Evolutionary conservation across 371 early-diverging fungal species (phyloP).

Genomic region (Mitosporidium daphniae): DNA sequence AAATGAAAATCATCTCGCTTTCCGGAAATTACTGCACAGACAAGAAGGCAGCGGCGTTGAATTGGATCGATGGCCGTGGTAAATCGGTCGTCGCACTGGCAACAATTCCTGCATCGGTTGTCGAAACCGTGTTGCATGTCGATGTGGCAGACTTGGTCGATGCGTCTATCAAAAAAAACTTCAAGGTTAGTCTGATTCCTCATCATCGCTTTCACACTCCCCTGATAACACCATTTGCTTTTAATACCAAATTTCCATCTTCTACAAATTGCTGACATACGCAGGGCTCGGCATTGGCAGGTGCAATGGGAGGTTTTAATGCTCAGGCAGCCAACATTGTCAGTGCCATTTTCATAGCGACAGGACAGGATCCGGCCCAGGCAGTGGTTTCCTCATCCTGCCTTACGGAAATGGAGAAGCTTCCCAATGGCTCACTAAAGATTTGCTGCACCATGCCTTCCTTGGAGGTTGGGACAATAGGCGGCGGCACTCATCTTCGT

Average conservation of each 20-base stretch:
- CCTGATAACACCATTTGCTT: no score
- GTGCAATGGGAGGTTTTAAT: conserved; percentile 65
- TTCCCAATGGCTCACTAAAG: no score
- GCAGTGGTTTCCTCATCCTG: conserved; percentile 72
- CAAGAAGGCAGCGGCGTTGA: conserved; percentile 79
- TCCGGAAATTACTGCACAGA: conserved; percentile 83
- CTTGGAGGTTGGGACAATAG: conserved; percentile 70
- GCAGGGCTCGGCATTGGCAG: conserved; percentile 72
- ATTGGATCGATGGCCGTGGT: conserved; percentile 85
- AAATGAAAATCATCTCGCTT: conserved; percentile 36
- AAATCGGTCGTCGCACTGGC: conserved; percentile 66
- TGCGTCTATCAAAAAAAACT: conserved; percentile 45
- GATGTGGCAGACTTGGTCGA: conserved; percentile 30
- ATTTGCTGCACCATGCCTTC: conserved; percentile 74
- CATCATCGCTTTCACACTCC: no score
- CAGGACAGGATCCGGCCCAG: conserved; percentile 86
- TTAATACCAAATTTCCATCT: no score
- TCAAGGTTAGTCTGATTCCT: no score
- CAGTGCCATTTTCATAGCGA: conserved; percentile 64
- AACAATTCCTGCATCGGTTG: conserved; percentile 30
- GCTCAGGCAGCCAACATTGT: conserved; percentile 77
- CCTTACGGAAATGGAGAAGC: conserved; percentile 67
- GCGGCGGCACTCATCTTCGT: conserved; percentile 57
- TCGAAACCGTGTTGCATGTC: conserved; percentile 46
- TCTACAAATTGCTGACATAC: no score